These are phyloP conservation scores for Hortiboletus rubellus DNA, from an alignment of 1,284 basidiomycete genomes.

Conservation along the genomic window DNA sequence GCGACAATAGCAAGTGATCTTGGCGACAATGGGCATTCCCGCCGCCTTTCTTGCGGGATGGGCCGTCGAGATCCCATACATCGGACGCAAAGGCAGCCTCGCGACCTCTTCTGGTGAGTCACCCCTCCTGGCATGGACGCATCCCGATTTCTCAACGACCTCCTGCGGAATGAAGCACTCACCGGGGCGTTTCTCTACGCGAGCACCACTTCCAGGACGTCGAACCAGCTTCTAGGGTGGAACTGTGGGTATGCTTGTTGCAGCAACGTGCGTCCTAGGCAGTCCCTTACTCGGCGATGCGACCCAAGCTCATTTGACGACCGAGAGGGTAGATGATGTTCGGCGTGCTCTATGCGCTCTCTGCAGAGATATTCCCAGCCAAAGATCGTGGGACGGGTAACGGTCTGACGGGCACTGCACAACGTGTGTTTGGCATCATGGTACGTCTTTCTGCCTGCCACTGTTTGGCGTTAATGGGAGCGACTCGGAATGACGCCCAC, in stretches of 20 bases:
- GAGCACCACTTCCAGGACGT: slow-evolving; percentile 63
- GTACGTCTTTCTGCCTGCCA: too few relatives aligned
- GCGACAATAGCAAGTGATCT: slow-evolving; percentile 49
- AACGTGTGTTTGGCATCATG: too few relatives aligned
- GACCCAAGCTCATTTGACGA: not conserved
- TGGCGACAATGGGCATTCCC: slow-evolving; percentile 66
- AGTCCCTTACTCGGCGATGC: not conserved
- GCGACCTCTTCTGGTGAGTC: slow-evolving; percentile 51
- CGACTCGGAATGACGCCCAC: not conserved
- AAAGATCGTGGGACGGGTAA: slow-evolving; percentile 74
- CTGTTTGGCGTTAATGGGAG: slow-evolving; percentile 53
- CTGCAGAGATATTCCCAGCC: slow-evolving; percentile 70
- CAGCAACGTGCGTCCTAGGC: slow-evolving; percentile 46
- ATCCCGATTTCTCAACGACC: slow-evolving; percentile 29
- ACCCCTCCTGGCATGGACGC: not conserved
- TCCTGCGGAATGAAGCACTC: slow-evolving; percentile 43
- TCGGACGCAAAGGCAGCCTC: slow-evolving; percentile 67
- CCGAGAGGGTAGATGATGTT: slow-evolving; percentile 58
- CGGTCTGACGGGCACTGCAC: slow-evolving; percentile 49
- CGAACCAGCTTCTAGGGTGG: slow-evolving; percentile 66
- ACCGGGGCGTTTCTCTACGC: slow-evolving; percentile 71
- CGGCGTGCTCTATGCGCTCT: slow-evolving; percentile 66
- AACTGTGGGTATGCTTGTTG: slow-evolving; percentile 68
- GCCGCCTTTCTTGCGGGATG: slow-evolving; percentile 65
- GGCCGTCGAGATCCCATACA: slow-evolving; percentile 57